Base-by-base conservation (phyloP, 768 basidiomycete genomes). In the Boletus coccyginus region DNA sequence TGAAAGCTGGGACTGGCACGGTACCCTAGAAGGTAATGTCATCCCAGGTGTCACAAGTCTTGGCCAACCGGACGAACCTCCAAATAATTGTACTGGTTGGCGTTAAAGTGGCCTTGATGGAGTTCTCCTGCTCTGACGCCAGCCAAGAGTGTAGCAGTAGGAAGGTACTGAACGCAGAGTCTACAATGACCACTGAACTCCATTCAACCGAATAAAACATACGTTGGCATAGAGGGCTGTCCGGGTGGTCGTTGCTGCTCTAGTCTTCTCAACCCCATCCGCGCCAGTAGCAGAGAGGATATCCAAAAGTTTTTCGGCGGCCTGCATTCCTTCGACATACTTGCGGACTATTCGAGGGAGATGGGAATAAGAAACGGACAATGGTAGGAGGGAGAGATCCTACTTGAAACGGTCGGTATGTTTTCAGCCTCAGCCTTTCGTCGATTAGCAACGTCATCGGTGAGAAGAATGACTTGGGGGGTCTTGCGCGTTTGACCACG, bases 71-170 rank as follows among this genome's bases (percentile, higher is more conserved):
- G 35, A 68, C 78, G 50, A 43, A 87, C 92, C 80, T 98, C 96
- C 14, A 98, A 79, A 64, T 95, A 98, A 70, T 99, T 98, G 73
- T 94, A 99, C 61, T 87, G 87, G 63, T 92, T 97, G 3, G 94
- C 92, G 66, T 90, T 94, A 75, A 96, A 99, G 68, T 95, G 87
- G 0, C 97, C 97, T 74, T 98, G 93, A 65, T 93, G 84, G 5
- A 95, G 80, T 41, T 87, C 77, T 3, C 92, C 92, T 5, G 84
- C 81, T 70, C 94, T 95, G 54, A 98, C 79, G 2, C 94, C 95
- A 11, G 94, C 91, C 39, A 84, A 66, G 10, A 98, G 72, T 0
- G 82, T 84, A 0, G 86, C 78, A 10, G 81, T 77, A 0, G 94
- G 78, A 16, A 97, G 76, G 69, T 98, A 95, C 93, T 98, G 50